Evolutionary conservation across 306 rosid genomes (phyloP).

Genomic region (Rosa chinensis): DNA sequence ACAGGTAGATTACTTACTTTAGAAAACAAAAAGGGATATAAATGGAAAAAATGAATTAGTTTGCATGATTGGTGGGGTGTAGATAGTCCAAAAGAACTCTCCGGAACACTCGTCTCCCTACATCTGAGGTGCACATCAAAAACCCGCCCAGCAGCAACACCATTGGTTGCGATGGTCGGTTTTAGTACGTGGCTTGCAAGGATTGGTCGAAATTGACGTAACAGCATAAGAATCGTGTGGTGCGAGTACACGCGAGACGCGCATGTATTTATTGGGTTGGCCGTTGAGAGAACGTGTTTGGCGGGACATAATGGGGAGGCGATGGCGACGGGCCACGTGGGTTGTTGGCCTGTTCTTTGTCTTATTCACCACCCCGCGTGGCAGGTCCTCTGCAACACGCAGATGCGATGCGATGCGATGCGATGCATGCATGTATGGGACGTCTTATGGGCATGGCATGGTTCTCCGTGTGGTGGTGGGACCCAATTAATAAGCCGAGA

Average conservation of each 20-base stretch:
- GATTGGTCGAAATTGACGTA: neutral
- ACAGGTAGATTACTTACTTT: neutral
- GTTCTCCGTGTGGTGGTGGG: neutral
- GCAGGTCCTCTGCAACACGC: constrained; percentile 8
- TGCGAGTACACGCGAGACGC: neutral
- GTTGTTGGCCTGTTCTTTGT: constrained; percentile 67
- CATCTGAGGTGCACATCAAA: neutral
- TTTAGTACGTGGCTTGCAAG: neutral
- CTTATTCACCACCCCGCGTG: constrained; percentile 30
- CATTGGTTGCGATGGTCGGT: neutral
- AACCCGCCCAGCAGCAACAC: neutral
- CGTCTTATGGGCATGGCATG: neutral
- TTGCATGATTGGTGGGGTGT: constrained; percentile 7
- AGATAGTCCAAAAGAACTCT: neutral
- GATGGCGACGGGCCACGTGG: constrained; percentile 63
- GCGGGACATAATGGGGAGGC: constrained; percentile 29
- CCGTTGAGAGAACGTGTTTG: neutral
- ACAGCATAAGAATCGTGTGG: neutral
- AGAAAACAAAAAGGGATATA: neutral
- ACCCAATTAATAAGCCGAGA: too few species aligned
- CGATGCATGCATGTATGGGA: neutral
- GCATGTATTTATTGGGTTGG: too few species aligned
- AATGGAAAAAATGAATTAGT: neutral
- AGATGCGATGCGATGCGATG: neutral
- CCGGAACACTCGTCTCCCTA: neutral